Percentiles rank a stretch among this genome's conserved stretches.
Evolutionary conservation across 148 eudicot species (phyloP).

Genomic region (Vaccinium vitisidaea): DNA sequence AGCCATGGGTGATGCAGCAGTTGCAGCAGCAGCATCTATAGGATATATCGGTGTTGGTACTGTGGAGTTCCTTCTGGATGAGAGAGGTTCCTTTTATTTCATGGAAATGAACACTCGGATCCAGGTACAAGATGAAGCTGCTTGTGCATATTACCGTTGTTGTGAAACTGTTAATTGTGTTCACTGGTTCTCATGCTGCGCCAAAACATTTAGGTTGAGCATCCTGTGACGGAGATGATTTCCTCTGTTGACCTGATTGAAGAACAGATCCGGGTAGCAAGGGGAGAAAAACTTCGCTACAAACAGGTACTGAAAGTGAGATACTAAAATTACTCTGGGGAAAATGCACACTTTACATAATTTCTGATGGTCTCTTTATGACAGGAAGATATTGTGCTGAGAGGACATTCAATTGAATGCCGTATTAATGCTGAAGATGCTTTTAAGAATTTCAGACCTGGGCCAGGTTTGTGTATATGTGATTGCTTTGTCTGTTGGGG

Average conservation of each 20-base stretch:
- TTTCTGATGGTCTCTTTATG: constrained; percentile 5
- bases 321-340: constrained; percentile 2
- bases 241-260: constrained; percentile 94
- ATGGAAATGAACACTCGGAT: constrained; percentile 99
- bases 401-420: constrained; percentile 98
- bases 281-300: constrained; percentile 86
- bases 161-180: background rate
- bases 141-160: background rate
- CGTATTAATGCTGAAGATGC: constrained; percentile 99
- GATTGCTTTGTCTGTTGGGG: background rate
- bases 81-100: constrained; percentile 92
- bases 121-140: constrained; percentile 49
- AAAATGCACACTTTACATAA: background rate
- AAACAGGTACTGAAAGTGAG: constrained; percentile 56
- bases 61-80: constrained; percentile 93
- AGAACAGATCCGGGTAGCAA: constrained; percentile 95
- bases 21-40: constrained; percentile 95
- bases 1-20: constrained; percentile 99
- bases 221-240: constrained; percentile 99
- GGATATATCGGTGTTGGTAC: constrained; percentile 98
- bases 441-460: constrained; percentile 95
- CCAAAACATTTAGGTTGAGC: constrained; percentile 70
- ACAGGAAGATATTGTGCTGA: constrained; percentile 92
- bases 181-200: constrained; percentile 9
- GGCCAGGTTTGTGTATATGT: constrained; percentile 63